Conservation (phyloP, 805 yeast species). For the Zygoascus ofunaensis region DNA sequence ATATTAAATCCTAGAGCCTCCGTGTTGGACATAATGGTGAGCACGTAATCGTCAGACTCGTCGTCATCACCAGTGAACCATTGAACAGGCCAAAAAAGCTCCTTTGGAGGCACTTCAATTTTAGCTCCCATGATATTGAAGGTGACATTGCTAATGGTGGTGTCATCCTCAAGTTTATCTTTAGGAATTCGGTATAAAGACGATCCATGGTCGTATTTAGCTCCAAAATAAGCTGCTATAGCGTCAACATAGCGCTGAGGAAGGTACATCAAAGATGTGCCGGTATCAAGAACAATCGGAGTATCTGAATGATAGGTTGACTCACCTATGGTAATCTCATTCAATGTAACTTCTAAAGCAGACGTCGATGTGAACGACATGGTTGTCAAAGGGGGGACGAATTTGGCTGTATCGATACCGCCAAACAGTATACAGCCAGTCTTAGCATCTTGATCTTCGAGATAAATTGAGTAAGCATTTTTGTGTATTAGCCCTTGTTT, state of each 20-base stretch:
- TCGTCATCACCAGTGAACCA: slow-evolving; percentile 21
- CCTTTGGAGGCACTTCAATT: slow-evolving; percentile 33
- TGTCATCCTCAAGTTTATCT: slow-evolving; percentile 17
- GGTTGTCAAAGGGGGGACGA: slow-evolving; percentile 14
- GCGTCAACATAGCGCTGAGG: slow-evolving; percentile 31
- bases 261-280: slow-evolving; percentile 44
- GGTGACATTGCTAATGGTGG: slow-evolving; percentile 23
- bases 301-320: slow-evolving; percentile 4
- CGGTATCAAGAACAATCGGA: slow-evolving; percentile 43
- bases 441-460: slow-evolving; percentile 34
- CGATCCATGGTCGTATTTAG: slow-evolving; percentile 30
- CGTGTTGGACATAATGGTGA: slow-evolving; percentile 13
- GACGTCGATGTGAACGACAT: slow-evolving; percentile 14
- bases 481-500: slow-evolving; percentile 47
- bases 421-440: slow-evolving; percentile 61
- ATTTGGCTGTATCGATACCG: slow-evolving; percentile 55
- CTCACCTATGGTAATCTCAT: slow-evolving; percentile 13
- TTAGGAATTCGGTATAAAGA: slow-evolving; percentile 35
- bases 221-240: slow-evolving; percentile 32
- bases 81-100: slow-evolving; percentile 21
- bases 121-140: slow-evolving; percentile 45
- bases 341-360: slow-evolving; percentile 17
- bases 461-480: slow-evolving; percentile 52
- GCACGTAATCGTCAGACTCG: slow-evolving; percentile 8
- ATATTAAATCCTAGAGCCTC: slow-evolving; percentile 14